These are phyloP conservation scores for Favolaschia claudopus DNA, from an alignment of 768 basidiomycete genomes.

Conservation along the genomic window DNA sequence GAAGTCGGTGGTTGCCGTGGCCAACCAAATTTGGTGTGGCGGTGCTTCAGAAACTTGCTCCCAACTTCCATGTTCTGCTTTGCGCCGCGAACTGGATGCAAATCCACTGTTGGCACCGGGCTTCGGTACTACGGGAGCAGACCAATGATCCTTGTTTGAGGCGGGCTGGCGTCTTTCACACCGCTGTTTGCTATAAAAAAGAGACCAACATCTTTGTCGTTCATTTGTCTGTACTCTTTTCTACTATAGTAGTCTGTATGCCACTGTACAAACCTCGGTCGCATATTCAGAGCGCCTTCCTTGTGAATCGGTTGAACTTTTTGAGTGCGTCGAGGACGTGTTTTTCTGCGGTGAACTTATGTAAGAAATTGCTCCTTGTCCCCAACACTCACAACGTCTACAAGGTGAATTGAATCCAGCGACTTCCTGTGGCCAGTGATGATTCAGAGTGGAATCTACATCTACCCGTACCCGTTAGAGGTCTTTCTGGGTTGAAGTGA, in stretches of 20 bases:
- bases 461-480: slow-evolving; percentile 58
- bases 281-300: too few relatives aligned
- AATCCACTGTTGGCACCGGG: too few relatives aligned
- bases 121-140: too few relatives aligned
- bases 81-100: too few relatives aligned
- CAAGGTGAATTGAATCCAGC: slow-evolving; percentile 15
- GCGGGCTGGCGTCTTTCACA: slow-evolving; percentile 54
- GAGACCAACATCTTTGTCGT: slow-evolving; percentile 36
- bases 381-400: neutral
- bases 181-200: slow-evolving; percentile 72
- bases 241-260: too few relatives aligned
- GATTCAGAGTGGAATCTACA: slow-evolving; percentile 95
- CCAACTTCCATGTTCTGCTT: too few relatives aligned
- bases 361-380: neutral
- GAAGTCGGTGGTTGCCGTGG: neutral
- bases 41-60: slow-evolving; percentile 29
- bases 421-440: slow-evolving; percentile 52
- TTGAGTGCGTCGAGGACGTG: too few relatives aligned
- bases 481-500: slow-evolving; percentile 67
- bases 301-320: too few relatives aligned
- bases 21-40: slow-evolving; percentile 20
- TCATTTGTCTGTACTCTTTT: slow-evolving; percentile 1
- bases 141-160: slow-evolving; percentile 82
- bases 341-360: too few relatives aligned
- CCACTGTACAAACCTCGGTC: too few relatives aligned